These are phyloP conservation scores for Rasamsonia emersonii DNA, from an alignment of 2,329 filamentous ascomycete genomes.

Conservation along the genomic window DNA sequence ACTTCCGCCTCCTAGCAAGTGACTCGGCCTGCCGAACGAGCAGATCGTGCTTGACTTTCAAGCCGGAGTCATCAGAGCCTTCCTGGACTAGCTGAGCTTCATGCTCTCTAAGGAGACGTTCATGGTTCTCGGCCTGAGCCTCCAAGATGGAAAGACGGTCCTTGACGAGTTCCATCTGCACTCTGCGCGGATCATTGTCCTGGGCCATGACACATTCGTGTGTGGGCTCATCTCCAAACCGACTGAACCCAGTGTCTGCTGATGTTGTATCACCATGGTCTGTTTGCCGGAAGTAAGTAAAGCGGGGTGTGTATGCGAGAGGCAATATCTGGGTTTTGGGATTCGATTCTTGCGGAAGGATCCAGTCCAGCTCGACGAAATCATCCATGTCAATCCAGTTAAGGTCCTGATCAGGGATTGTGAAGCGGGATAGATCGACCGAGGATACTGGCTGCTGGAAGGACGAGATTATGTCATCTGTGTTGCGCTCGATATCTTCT, in stretches of 20 bases:
- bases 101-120: constrained; percentile 62
- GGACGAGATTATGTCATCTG: constrained; percentile 51
- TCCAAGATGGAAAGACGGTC: constrained; percentile 70
- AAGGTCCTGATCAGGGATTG: constrained; percentile 88
- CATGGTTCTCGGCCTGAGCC: constrained; percentile 67
- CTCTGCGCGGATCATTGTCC: constrained; percentile 76
- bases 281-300: constrained; percentile 96
- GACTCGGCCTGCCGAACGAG: constrained; percentile 50
- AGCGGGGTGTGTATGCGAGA: constrained; percentile 81
- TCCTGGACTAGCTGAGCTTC: constrained; percentile 55
- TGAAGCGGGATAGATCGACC: constrained; percentile 72
- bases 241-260: constrained; percentile 72
- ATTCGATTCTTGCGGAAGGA: constrained; percentile 78
- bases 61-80: constrained; percentile 39
- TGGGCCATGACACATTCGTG: constrained; percentile 94
- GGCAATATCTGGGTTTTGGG: constrained; percentile 92
- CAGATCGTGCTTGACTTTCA: constrained; percentile 38
- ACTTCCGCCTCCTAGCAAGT: constrained; percentile 49
- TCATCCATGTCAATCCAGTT: constrained; percentile 99
- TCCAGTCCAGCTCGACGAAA: constrained; percentile 97
- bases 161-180: constrained; percentile 79
- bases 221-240: constrained; percentile 86
- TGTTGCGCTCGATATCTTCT: constrained; percentile 58
- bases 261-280: constrained; percentile 72
- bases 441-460: constrained; percentile 45